Base-by-base conservation (phyloP, 192 early-diverging fungal species). In the Mortierella antarctica region DNA sequence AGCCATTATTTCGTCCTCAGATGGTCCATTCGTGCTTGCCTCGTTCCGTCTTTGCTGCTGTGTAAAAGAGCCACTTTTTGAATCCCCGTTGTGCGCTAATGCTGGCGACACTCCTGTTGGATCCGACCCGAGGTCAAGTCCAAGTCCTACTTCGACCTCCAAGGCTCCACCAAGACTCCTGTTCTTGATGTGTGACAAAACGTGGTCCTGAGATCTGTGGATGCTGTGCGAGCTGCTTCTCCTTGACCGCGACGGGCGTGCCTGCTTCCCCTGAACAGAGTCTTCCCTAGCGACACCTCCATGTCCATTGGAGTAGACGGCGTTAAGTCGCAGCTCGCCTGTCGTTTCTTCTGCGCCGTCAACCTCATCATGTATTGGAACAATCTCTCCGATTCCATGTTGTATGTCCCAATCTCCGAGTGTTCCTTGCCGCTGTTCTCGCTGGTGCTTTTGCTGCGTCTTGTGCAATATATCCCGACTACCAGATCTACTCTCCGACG, bases 161-260 rank as follows among this genome's bases (percentile, higher is more conserved):
- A 62, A 14, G 6, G 23, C 7, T 14, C 59, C 69, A 55, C 44
- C 62, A 9, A 52, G 59, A 12, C 69, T 71, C 11, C 62, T 50
- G 50, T 62, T 71, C 52, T 71, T 71, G 57, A 23, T 5, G 11
- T 31, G 69, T 15, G 12, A 47, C 7, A 39, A 51, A 1, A 12
- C n/a, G n/a, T 9, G 23, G 8, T 71, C 69, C 18, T 71, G 69
- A 5, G 59, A 14, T 13, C 57, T 10, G 13, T 62, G 41, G 46
- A 71, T 71, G 11, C 49, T 61, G 51, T 71, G 69, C 12, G 69
- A 71, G 18, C 51, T 71, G 40, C 59, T 49, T 21, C 69, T 42
- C 12, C 69, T 57, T 42, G 67, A 70, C 11, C 20, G 58, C 55
- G 18, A 48, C 7, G 56, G 31, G 31, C 31, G 51, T 17, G 55